phyloP scores from a whole-genome alignment of 352 stramenopile species.

The Globisporangium paddicum region DNA sequence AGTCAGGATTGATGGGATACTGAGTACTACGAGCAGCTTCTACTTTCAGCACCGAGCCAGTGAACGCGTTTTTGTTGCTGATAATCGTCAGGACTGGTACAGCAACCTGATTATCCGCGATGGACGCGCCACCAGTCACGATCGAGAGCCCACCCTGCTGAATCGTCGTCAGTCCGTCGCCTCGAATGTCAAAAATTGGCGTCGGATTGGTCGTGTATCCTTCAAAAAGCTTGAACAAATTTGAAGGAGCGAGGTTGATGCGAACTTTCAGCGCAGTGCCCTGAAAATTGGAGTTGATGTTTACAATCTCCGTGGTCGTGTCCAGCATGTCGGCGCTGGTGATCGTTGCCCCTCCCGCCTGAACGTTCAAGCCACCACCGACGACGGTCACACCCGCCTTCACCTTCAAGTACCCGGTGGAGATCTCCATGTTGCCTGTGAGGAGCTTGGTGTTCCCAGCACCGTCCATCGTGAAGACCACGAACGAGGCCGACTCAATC shows the following conservation, averaged over 20 bases:
- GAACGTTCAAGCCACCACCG: conserved; percentile 30
- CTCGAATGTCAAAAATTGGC: conserved; percentile 34
- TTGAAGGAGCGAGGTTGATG: conserved; percentile 16
- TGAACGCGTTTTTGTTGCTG: conserved; percentile 24
- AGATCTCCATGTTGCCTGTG: conserved; percentile 43
- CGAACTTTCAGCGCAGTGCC: conserved; percentile 31
- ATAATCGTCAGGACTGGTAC: conserved; percentile 20
- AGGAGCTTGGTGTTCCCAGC: conserved; percentile 44
- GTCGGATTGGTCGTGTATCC: conserved; percentile 21
- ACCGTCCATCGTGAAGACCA: conserved; percentile 53
- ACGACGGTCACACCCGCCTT: conserved; percentile 29
- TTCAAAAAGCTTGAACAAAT: conserved; percentile 42
- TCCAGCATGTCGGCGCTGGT: conserved; percentile 15
- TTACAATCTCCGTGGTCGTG: conserved; percentile 33
- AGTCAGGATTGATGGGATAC: conserved; percentile 30
- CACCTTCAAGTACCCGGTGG: conserved; percentile 47
- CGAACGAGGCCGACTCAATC: conserved; percentile 38
- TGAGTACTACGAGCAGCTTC: conserved; percentile 13
- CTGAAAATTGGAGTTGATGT: conserved; percentile 23
- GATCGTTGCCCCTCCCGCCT: conserved; percentile 29
- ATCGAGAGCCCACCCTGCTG: conserved; percentile 31
- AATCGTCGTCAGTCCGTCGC: conserved; percentile 46
- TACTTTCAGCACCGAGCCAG: conserved; percentile 21
- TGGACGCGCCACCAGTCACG: conserved; percentile 14
- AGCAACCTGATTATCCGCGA: conserved; percentile 16